Evolutionary conservation across 768 basidiomycete genomes (phyloP).

Genomic region (Flagelloscypha sp.): DNA sequence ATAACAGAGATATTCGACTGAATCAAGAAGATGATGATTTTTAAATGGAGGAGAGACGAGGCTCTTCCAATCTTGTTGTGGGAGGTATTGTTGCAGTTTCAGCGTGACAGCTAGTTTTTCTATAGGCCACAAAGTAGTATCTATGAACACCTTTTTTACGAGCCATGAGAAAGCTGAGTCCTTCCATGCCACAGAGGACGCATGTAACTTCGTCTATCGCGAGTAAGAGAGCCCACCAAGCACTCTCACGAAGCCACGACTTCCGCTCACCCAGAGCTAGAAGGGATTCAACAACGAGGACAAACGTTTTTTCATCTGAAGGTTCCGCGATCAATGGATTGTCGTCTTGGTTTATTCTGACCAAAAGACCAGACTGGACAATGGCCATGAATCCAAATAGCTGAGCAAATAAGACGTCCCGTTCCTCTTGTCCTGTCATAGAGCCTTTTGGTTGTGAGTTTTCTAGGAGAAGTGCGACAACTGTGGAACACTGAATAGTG

Average conservation of each 20-base stretch:
- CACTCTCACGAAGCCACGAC: conserved; percentile 85
- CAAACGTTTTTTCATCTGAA: conserved; percentile 48
- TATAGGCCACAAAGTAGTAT: conserved; percentile 63
- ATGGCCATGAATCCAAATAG: conserved; percentile 84
- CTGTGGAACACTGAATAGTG: conserved; percentile 70
- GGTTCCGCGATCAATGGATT: conserved; percentile 44
- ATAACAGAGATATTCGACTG: conserved; percentile 66
- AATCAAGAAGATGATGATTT: conserved; percentile 55
- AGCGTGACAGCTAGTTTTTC: conserved; percentile 82
- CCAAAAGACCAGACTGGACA: conserved; percentile 77
- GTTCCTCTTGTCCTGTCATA: conserved; percentile 85
- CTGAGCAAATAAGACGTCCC: conserved; percentile 86
- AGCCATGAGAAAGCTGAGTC: conserved; percentile 47
- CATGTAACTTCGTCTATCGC: conserved; percentile 53
- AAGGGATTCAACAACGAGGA: conserved; percentile 50
- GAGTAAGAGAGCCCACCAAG: conserved; percentile 73
- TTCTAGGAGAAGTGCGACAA: conserved; percentile 67
- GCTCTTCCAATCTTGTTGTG: conserved; percentile 59
- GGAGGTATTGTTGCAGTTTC: conserved; percentile 53
- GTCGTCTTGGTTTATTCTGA: no score
- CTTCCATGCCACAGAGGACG: conserved; percentile 64
- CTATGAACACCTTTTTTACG: conserved; percentile 44
- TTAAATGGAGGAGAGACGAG: conserved; percentile 71
- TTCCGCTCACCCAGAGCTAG: conserved; percentile 71
- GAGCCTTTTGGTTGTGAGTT: conserved; percentile 64